Conservation (phyloP, 176 grass and related monocot genomes). For the Luzula sylvatica region DNA sequence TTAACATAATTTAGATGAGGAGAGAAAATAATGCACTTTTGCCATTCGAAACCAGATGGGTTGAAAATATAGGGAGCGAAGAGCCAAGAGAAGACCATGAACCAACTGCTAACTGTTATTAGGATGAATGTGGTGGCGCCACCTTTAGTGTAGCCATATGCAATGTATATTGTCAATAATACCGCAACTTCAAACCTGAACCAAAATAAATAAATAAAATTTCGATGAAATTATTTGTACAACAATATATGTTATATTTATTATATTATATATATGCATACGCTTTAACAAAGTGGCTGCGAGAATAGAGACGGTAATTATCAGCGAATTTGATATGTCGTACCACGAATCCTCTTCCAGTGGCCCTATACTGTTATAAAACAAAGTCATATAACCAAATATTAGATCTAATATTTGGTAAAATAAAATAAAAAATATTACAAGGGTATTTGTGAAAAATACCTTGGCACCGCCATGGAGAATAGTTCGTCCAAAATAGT, state of each 20-base stretch:
- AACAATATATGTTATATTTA: slow-evolving; percentile 7
- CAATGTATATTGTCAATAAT: slow-evolving; percentile 78
- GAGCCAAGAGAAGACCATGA: slow-evolving; percentile 89
- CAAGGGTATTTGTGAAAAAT: no score
- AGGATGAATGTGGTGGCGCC: slow-evolving; percentile 87
- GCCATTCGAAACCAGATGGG: slow-evolving; percentile 98
- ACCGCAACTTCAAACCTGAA: slow-evolving; percentile 91
- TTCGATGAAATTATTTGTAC: slow-evolving; percentile 20
- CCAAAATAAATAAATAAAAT: slow-evolving; percentile 13
- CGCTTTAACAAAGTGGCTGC: slow-evolving; percentile 99
- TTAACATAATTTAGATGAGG: neutral
- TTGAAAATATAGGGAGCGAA: slow-evolving; percentile 99
- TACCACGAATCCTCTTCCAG: slow-evolving; percentile 96
- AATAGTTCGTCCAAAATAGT: slow-evolving; percentile 97
- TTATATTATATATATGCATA: slow-evolving; percentile 26
- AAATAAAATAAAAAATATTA: no score
- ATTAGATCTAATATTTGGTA: slow-evolving; percentile 4
- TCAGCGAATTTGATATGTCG: slow-evolving; percentile 90
- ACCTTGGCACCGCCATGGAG: slow-evolving; percentile 97
- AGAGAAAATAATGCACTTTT: slow-evolving; percentile 56
- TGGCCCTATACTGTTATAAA: slow-evolving; percentile 72
- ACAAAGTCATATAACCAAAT: slow-evolving; percentile 13
- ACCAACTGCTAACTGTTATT: slow-evolving; percentile 86
- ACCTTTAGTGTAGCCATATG: slow-evolving; percentile 73
- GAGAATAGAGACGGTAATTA: slow-evolving; percentile 89